These are phyloP conservation scores for Alopecurus myosuroides DNA, from an alignment of 176 grass and related monocot genomes.

Conservation along the genomic window DNA sequence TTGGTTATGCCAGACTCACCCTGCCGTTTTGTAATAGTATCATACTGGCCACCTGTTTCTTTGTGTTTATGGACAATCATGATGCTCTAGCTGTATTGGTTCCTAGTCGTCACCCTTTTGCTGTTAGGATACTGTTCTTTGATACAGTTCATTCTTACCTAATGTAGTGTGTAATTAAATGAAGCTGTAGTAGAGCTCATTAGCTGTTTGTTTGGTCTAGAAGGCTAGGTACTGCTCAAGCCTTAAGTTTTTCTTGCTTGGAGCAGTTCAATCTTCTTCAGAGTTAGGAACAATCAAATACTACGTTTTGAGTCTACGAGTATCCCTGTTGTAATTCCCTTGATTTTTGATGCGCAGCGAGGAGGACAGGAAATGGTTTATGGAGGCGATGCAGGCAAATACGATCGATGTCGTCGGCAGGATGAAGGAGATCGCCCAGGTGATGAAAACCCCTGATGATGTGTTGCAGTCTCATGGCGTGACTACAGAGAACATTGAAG, in stretches of 20 bases:
- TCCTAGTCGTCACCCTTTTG: neutral
- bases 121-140: too few species aligned
- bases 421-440: slow-evolving; percentile 91
- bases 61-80: neutral
- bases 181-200: neutral
- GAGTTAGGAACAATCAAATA: neutral
- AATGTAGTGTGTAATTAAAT: neutral
- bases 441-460: slow-evolving; percentile 88
- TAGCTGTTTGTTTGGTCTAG: neutral
- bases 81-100: neutral
- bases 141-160: neutral
- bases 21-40: neutral
- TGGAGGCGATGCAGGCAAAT: slow-evolving; percentile 86
- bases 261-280: neutral
- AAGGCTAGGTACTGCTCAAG: neutral
- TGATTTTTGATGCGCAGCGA: slow-evolving; percentile 36
- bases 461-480: slow-evolving; percentile 69
- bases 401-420: slow-evolving; percentile 67
- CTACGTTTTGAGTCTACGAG: neutral
- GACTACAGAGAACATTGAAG: slow-evolving; percentile 66
- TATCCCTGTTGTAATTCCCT: neutral
- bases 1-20: neutral
- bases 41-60: neutral
- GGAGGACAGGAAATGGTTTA: slow-evolving; percentile 90
- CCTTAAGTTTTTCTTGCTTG: neutral